These are phyloP conservation scores for Persicaria maculosa DNA, from an alignment of 148 eudicot species.

Conservation along the genomic window DNA sequence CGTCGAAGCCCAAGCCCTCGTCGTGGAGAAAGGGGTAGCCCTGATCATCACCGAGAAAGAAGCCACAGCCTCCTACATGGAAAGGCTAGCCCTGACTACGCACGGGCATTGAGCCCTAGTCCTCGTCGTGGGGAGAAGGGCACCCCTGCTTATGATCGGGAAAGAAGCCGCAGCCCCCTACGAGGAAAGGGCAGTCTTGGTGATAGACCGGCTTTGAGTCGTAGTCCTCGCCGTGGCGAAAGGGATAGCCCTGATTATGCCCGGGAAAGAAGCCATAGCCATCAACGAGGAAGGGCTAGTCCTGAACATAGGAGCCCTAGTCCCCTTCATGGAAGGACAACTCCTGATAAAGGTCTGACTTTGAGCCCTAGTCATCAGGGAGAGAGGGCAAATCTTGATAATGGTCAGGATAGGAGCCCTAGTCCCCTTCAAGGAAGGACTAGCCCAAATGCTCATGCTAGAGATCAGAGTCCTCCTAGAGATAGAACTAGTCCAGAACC, in stretches of 20 bases:
- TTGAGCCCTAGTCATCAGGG: conserved; percentile 20
- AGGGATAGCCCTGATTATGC: conserved; percentile 60
- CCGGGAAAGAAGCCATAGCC: conserved; percentile 30
- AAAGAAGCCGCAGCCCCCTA: conserved; percentile 20
- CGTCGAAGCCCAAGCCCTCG: conserved; percentile 38
- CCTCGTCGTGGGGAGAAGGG: conserved; percentile 15
- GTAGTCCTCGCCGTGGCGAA: conserved; percentile 40
- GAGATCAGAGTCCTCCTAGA: conserved; percentile 32
- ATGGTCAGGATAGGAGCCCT: no score
- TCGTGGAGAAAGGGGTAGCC: conserved; percentile 35
- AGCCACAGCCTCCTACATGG: not conserved
- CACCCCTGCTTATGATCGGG: conserved; percentile 13
- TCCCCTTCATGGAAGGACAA: conserved; percentile 42
- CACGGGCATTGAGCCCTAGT: conserved; percentile 1
- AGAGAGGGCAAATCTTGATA: no score
- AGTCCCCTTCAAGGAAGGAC: conserved; percentile 4
- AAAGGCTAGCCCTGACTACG: not conserved
- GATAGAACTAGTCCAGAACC: conserved; percentile 22
- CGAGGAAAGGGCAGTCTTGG: not conserved
- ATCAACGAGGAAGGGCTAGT: conserved; percentile 44
- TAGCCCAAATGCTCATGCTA: conserved; percentile 11
- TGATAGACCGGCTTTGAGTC: not conserved
- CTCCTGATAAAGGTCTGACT: conserved; percentile 31
- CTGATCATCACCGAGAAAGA: conserved; percentile 27
- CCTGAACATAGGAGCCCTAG: conserved; percentile 45